A percentile compares a stretch with the other conserved stretches of the same genome.
Evolutionary conservation across 306 rosid species (phyloP).

Genomic region (Psophocarpus tetragonolobus): DNA sequence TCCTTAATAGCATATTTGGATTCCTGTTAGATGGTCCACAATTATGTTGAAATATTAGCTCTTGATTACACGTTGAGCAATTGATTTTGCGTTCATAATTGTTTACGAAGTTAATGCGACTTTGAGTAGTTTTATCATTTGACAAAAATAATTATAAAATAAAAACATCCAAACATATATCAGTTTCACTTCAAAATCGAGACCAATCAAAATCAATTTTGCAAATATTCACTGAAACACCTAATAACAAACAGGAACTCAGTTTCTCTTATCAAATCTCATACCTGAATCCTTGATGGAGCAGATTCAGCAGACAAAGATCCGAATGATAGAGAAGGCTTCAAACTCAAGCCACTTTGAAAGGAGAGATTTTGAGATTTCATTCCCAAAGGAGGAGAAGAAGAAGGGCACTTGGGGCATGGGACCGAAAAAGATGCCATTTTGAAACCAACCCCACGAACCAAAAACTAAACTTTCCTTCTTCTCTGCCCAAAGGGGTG

Average conservation of each 20-base stretch:
- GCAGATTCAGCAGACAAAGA: constrained; percentile 45
- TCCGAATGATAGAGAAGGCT: constrained; percentile 41
- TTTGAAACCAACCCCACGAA: constrained; percentile 36
- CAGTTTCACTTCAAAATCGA: not conserved
- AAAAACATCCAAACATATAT: not conserved
- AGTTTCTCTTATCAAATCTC: not conserved
- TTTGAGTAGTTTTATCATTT: no score
- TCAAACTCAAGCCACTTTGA: constrained; percentile 38
- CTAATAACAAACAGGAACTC: not conserved
- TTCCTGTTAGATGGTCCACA: not conserved
- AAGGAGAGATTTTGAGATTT: constrained; percentile 34
- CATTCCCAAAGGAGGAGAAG: constrained; percentile 39
- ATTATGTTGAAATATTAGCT: not conserved
- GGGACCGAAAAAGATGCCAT: constrained; percentile 71
- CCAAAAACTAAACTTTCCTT: constrained; percentile 19
- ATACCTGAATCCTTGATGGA: constrained; percentile 35
- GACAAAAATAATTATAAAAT: not conserved
- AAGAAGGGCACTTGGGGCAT: constrained; percentile 51
- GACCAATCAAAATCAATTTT: no score
- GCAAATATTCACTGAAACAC: not conserved
- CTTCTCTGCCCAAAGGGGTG: not conserved
- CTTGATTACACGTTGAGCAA: not conserved
- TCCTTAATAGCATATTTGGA: not conserved
- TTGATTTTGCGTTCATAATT: no score
- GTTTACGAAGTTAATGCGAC: not conserved